A percentile compares a stretch with the other conserved stretches of the same genome.
Conservation (phyloP, 2,329 filamentous ascomycete species). For the Rhexocercosporidium sp. region DNA sequence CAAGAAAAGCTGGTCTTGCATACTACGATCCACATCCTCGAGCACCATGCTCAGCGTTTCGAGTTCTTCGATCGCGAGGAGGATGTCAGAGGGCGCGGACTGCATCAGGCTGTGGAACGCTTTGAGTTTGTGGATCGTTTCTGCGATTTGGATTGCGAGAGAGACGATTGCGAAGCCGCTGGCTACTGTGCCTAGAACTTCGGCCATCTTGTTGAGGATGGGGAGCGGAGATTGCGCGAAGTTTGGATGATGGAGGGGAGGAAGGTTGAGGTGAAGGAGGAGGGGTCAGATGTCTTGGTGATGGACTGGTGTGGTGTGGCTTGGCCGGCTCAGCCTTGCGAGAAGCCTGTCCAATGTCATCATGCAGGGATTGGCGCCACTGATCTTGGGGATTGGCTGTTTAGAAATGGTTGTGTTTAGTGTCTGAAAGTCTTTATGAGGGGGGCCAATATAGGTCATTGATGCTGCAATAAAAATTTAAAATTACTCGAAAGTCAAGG, state of each 20-base stretch:
- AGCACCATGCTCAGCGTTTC: background rate
- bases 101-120: slow-evolving; percentile 14
- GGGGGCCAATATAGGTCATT: too few species aligned
- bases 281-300: background rate
- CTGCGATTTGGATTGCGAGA: slow-evolving; percentile 22
- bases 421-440: too few species aligned
- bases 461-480: too few species aligned
- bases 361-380: background rate
- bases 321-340: slow-evolving; percentile 10
- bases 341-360: background rate
- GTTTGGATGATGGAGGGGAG: background rate
- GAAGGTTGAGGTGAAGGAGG: too few species aligned
- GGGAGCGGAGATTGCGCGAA: background rate
- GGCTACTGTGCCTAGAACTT: slow-evolving; percentile 16
- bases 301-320: background rate
- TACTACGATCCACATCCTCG: background rate
- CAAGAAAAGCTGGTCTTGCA: background rate
- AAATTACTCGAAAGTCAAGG: too few species aligned
- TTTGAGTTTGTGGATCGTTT: slow-evolving; percentile 19
- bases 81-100: slow-evolving; percentile 9
- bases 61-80: background rate
- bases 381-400: background rate
- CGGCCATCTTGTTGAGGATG: slow-evolving; percentile 13
- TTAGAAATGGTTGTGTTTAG: too few species aligned
- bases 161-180: slow-evolving; percentile 23